Evolutionary conservation across 768 basidiomycete species (phyloP).

Genomic region (Chalciporus piperatus): DNA sequence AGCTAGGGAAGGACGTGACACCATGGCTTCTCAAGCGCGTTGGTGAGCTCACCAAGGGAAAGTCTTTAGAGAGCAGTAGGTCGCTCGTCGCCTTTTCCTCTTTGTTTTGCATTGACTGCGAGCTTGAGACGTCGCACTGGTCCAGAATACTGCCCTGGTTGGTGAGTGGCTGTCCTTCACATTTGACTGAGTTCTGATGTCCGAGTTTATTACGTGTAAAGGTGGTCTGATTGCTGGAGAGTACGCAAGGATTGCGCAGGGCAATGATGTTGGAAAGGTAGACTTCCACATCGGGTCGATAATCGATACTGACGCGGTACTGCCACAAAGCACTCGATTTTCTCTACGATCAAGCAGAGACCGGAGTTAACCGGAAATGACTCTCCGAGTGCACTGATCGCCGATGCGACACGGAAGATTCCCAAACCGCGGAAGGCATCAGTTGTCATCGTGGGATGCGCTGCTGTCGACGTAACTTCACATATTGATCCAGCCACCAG

Average conservation of each 20-base stretch:
- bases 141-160: slow-evolving; percentile 83
- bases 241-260: slow-evolving; percentile 54
- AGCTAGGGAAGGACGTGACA: slow-evolving; percentile 85
- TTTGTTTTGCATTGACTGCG: not conserved
- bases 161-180: slow-evolving; percentile 45
- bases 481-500: slow-evolving; percentile 33
- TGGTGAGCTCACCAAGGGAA: slow-evolving; percentile 72
- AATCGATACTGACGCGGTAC: not conserved
- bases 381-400: not conserved
- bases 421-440: slow-evolving; percentile 33
- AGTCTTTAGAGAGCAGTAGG: slow-evolving; percentile 71
- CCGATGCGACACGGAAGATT: not conserved
- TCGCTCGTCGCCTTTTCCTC: slow-evolving; percentile 1
- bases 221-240: slow-evolving; percentile 78
- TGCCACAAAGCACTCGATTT: not conserved
- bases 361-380: not conserved
- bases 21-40: slow-evolving; percentile 91
- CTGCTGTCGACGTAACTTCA: slow-evolving; percentile 88
- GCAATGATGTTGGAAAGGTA: slow-evolving; percentile 18
- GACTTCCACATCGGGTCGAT: slow-evolving; percentile 1
- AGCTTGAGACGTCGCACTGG: slow-evolving; percentile 73
- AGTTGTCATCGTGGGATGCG: slow-evolving; percentile 77
- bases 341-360: not conserved
- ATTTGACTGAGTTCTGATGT: not conserved
- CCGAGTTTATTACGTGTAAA: slow-evolving; percentile 24